phyloP scores from a whole-genome alignment of 306 rosid genomes.

The Mucuna pruriens region DNA sequence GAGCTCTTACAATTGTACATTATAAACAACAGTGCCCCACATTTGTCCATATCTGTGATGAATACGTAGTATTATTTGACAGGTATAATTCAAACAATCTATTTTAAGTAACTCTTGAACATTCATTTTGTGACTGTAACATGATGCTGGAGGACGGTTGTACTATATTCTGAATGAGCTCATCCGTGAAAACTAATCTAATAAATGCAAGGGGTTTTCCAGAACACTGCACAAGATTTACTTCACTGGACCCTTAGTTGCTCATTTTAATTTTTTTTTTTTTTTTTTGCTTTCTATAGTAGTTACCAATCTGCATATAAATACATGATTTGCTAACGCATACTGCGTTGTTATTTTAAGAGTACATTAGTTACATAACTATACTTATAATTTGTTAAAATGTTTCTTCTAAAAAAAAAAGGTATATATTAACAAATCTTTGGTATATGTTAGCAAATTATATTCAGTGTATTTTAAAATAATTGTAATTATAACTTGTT shows the following conservation, averaged over 20 bases:
- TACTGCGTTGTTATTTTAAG: too few relatives aligned
- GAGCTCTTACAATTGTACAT: constrained; percentile 43
- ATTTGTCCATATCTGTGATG: constrained; percentile 38
- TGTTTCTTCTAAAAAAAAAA: too few relatives aligned
- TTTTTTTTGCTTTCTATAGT: too few relatives aligned
- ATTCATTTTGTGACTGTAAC: constrained; percentile 27
- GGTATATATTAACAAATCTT: too few relatives aligned
- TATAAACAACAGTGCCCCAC: constrained; percentile 24
- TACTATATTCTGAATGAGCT: neutral
- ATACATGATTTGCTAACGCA: too few relatives aligned
- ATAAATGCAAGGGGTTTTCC: neutral
- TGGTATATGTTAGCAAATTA: too few relatives aligned
- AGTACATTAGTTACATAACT: too few relatives aligned
- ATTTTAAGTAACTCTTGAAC: neutral
- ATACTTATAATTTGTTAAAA: too few relatives aligned
- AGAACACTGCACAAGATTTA: neutral
- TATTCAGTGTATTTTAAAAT: too few relatives aligned
- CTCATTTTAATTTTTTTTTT: neutral
- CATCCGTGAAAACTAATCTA: neutral
- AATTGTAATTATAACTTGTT: too few relatives aligned
- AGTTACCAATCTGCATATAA: too few relatives aligned
- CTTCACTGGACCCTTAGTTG: neutral
- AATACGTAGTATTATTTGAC: constrained; percentile 18
- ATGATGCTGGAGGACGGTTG: neutral
- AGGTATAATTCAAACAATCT: constrained; percentile 26